Evolutionary conservation across 2,329 filamentous ascomycete genomes (phyloP).

Genomic region (Dactylellina drechsleri): DNA sequence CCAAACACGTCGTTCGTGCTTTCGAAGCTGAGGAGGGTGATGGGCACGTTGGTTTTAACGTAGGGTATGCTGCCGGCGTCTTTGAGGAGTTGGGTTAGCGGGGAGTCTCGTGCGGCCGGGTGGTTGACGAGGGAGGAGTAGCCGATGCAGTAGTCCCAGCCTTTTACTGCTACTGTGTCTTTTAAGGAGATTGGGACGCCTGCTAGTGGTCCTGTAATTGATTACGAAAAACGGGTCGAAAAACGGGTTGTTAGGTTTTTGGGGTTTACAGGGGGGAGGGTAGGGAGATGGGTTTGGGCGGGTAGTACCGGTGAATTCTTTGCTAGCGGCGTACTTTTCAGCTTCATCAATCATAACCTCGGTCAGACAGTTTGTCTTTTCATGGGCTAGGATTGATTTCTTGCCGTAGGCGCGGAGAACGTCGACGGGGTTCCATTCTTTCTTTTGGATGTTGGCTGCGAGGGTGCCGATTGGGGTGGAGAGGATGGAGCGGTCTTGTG

Average conservation of each 20-base stretch:
- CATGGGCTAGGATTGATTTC: slow-evolving; percentile 82
- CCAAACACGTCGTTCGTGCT: slow-evolving; percentile 85
- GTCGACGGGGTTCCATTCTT: slow-evolving; percentile 72
- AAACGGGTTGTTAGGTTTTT: no score
- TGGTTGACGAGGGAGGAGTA: slow-evolving; percentile 77
- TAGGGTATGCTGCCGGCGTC: slow-evolving; percentile 90
- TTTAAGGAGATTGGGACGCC: slow-evolving; percentile 89
- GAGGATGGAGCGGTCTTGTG: slow-evolving; percentile 74
- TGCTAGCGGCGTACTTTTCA: slow-evolving; percentile 74
- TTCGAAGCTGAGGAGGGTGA: slow-evolving; percentile 87
- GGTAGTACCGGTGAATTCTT: slow-evolving; percentile 55
- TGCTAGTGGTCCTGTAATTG: slow-evolving; percentile 75
- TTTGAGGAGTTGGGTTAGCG: slow-evolving; percentile 79
- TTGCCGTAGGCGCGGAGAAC: slow-evolving; percentile 89
- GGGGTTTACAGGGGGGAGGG: background rate
- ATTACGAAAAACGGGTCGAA: no score
- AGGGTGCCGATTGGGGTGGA: slow-evolving; percentile 79
- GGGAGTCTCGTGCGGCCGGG: slow-evolving; percentile 73
- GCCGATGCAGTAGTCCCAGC: slow-evolving; percentile 83
- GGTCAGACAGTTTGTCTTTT: slow-evolving; percentile 88
- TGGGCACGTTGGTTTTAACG: slow-evolving; percentile 89
- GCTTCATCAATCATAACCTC: slow-evolving; percentile 84
- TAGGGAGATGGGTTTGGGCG: background rate
- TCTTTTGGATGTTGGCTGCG: slow-evolving; percentile 79
- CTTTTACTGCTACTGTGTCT: slow-evolving; percentile 79